Evolutionary conservation across 2,329 filamentous ascomycete species (phyloP), one percentile per base, ranked within the genome.

Genomic region (Diplodia scrobiculata): DNA sequence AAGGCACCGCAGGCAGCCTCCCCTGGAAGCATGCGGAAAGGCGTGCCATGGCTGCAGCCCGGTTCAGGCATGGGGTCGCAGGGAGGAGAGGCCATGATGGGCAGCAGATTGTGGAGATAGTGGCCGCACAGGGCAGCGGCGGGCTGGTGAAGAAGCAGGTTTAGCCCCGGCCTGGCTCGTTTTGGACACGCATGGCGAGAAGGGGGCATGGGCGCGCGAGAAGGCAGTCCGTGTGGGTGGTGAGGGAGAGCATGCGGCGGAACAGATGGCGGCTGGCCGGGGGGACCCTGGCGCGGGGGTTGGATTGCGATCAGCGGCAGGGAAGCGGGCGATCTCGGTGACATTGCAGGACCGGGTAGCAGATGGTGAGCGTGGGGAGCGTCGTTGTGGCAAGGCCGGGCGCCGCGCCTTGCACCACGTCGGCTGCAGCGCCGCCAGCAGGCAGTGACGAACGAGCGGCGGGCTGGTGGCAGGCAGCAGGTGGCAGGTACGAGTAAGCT

Each of bases 291-390:
- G 58, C 25, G 45, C 58, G 58, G 27, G 27, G 41, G 10, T 29
- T 17, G n/a, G 41, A 62, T 50, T 62, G 45, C 58, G 58, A 62
- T 62, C 58, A 50, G 58, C 58, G 58, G 45, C 58, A 62, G 58
- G 58, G 58, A 50, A 62, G 58, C 58, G n/a, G 58, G 29, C 41
- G 41, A 50, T 62, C 41, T 48, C 58, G 48, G 58, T 19, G 58
- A 62, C 58, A 62, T 62, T 62, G 58, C 58, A 62, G 58, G 58
- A 62, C 45, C 45, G 55, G 55, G 36, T 29, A 38, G 27, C 36
- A 7, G 36, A 41, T 17, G 36, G 25, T 10, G 27, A 25, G 58
- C 45, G 29, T 25, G 58, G 41, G n/a, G 58, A 41, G 17, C 11
- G 52, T 36, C 19, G 52, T 36, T 19, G 34, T 36, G 52, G 32